phyloP scores from a whole-genome alignment of 352 stramenopile genomes.

The Phytophthora pini region DNA sequence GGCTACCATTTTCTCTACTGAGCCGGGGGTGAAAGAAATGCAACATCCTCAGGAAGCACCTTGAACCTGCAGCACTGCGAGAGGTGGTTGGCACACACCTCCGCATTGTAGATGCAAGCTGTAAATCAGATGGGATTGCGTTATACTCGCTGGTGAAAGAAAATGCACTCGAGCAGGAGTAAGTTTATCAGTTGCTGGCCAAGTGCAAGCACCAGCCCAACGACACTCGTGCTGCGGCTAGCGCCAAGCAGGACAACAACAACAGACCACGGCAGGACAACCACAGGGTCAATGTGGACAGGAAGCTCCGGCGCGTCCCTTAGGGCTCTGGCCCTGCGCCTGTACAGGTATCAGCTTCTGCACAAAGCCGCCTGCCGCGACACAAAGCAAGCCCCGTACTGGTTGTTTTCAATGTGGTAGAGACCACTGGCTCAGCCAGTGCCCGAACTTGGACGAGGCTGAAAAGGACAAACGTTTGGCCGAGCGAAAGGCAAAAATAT shows the following conservation, averaged over 20 bases:
- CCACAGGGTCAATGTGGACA: neutral
- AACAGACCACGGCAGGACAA: neutral
- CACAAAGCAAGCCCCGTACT: conserved; percentile 7
- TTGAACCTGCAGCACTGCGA: conserved; percentile 8
- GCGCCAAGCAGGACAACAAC: neutral
- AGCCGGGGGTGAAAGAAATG: conserved; percentile 17
- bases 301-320: too few relatives aligned
- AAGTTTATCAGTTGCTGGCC: conserved; percentile 2
- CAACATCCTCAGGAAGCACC: conserved; percentile 11
- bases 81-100: conserved; percentile 17
- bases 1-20: conserved; percentile 14
- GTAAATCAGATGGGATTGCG: conserved; percentile 2
- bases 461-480: conserved; percentile 11
- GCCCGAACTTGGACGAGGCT: conserved; percentile 3
- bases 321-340: neutral
- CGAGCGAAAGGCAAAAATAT: neutral
- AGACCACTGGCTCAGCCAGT: conserved; percentile 21
- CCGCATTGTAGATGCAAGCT: conserved; percentile 4
- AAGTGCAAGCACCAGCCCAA: conserved; percentile 4
- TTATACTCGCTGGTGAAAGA: conserved; percentile 26
- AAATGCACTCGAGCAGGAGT: conserved; percentile 36
- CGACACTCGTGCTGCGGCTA: neutral
- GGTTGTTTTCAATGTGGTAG: conserved; percentile 24
- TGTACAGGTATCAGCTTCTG: neutral
- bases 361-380: neutral